phyloP scores from a whole-genome alignment of 2,329 filamentous ascomycete genomes.

The Botrytis hyacinthi region DNA sequence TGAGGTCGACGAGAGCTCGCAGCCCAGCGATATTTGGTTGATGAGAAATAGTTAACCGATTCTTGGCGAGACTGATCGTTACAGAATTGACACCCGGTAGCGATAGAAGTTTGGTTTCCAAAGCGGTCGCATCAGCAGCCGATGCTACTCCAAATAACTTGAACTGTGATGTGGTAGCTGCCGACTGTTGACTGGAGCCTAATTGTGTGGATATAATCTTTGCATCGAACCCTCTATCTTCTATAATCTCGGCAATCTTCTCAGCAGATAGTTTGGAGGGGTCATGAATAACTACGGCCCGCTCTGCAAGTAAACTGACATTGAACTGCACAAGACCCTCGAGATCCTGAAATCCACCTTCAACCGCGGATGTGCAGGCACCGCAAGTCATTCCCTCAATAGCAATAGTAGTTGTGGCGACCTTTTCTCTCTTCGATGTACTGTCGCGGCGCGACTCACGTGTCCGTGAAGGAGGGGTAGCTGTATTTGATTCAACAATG shows the following conservation, averaged over 20 bases:
- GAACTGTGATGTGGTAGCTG: constrained; percentile 66
- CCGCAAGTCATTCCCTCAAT: constrained; percentile 98
- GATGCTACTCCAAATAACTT: constrained; percentile 80
- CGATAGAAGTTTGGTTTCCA: constrained; percentile 66
- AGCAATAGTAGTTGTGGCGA: constrained; percentile 76
- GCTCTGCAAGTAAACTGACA: constrained; percentile 89
- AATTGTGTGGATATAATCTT: constrained; percentile 73
- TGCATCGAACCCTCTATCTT: constrained; percentile 87
- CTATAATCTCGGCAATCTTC: constrained; percentile 77
- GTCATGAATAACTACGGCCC: constrained; percentile 85
- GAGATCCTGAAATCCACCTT: constrained; percentile 73
- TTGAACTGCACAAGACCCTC: constrained; percentile 86
- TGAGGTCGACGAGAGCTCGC: constrained; percentile 74
- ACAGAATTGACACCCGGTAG: constrained; percentile 73
- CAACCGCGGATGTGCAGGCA: constrained; percentile 89
- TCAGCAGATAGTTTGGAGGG: constrained; percentile 66
- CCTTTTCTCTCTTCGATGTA: constrained; percentile 36
- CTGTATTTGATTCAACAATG: constrained; percentile 66
- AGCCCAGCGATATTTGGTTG: constrained; percentile 71
- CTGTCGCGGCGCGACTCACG: constrained; percentile 37
- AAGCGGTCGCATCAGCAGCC: constrained; percentile 64
- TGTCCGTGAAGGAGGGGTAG: constrained; percentile 40
- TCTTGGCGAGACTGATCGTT: constrained; percentile 69
- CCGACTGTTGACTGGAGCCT: constrained; percentile 53
- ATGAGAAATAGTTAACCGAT: constrained; percentile 71